Conservation (phyloP, 257 asterid genomes). For the Nicotiana tomentosiformis region DNA sequence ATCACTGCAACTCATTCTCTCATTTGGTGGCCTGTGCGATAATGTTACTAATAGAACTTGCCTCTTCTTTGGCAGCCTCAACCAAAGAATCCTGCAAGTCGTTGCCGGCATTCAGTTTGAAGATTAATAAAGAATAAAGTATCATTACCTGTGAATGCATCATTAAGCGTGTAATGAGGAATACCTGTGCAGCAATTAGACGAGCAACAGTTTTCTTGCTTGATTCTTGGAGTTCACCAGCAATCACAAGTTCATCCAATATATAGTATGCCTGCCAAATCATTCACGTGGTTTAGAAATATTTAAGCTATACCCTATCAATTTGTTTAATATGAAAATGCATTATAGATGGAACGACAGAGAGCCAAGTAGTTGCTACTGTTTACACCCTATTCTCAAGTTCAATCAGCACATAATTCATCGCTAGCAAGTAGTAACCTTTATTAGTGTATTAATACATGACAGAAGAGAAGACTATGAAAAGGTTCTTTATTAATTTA, state of each 20-base stretch:
- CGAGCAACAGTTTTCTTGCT: constrained; percentile 99
- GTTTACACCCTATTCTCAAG: not conserved
- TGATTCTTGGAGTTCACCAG: constrained; percentile 98
- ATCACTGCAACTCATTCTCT: constrained; percentile 8
- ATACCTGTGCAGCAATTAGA: constrained; percentile 90
- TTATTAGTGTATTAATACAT: not conserved
- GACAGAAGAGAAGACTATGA: not conserved
- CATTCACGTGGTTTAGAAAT: not conserved
- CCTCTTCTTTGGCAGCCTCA: constrained; percentile 96
- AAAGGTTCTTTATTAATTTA: not conserved
- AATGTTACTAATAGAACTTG: constrained; percentile 72
- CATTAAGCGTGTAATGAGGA: not conserved
- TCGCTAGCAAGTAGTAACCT: not conserved
- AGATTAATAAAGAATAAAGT: not conserved
- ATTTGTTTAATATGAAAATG: not conserved
- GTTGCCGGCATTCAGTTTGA: not conserved
- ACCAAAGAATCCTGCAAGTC: constrained; percentile 82
- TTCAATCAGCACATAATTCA: not conserved
- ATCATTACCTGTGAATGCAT: not conserved
- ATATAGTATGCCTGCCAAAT: constrained; percentile 74
- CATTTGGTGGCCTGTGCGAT: constrained; percentile 94
- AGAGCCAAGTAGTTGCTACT: not conserved
- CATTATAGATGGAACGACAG: not conserved
- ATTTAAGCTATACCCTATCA: not conserved
- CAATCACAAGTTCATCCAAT: constrained; percentile 89